phyloP scores from a whole-genome alignment of 208 protist species.

The Trypanosoma vivax region DNA sequence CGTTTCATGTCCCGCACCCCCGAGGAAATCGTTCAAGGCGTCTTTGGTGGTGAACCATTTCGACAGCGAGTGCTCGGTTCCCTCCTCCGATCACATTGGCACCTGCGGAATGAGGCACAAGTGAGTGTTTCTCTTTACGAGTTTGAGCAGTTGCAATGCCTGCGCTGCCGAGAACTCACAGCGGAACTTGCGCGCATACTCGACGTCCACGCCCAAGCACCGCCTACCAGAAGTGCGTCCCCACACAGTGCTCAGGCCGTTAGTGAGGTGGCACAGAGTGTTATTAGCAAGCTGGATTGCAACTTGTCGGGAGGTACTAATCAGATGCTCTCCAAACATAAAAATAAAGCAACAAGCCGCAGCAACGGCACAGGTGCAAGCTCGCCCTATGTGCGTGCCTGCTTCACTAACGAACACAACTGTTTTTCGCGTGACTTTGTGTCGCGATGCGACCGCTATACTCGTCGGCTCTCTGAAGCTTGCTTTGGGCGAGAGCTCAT shows the following conservation, averaged over 20 bases:
- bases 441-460: constrained; percentile 59
- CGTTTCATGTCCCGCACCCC: constrained; percentile 68
- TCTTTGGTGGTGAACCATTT: constrained; percentile 79
- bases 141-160: constrained; percentile 76
- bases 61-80: constrained; percentile 50
- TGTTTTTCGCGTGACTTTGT: constrained; percentile 75
- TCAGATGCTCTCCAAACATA: no score
- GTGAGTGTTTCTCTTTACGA: constrained; percentile 78
- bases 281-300: constrained; percentile 39
- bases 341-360: neutral
- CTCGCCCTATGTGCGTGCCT: constrained; percentile 38
- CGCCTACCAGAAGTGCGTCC: neutral
- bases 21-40: constrained; percentile 76
- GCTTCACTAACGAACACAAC: constrained; percentile 62
- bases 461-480: constrained; percentile 41
- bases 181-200: constrained; percentile 57
- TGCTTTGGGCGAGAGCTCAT: constrained; percentile 79
- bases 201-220: constrained; percentile 66
- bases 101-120: constrained; percentile 72
- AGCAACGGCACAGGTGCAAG: neutral
- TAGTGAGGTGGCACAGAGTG: constrained; percentile 24
- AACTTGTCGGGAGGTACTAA: no score
- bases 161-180: constrained; percentile 64
- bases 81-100: constrained; percentile 75
- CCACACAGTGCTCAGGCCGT: neutral